phyloP scores from a whole-genome alignment of 1,284 basidiomycete genomes.

The Amylostereum chailletii region DNA sequence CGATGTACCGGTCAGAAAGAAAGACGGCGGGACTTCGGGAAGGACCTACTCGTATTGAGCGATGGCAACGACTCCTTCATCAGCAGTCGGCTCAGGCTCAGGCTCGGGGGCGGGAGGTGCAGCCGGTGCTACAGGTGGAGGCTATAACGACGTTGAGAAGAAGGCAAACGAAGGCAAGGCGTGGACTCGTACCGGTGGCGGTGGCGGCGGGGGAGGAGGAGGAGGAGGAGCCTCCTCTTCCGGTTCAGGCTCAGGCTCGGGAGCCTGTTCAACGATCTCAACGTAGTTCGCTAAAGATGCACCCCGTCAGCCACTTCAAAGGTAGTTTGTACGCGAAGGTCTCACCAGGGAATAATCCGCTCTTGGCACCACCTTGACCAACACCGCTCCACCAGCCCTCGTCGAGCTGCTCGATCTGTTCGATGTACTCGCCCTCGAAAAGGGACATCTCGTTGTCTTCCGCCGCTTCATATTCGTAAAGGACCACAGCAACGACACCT shows the following conservation, averaged over 20 bases:
- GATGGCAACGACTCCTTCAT: constrained; percentile 55
- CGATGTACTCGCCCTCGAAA: constrained; percentile 73
- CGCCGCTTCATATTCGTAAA: constrained; percentile 75
- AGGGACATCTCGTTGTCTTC: constrained; percentile 84
- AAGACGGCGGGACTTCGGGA: not conserved
- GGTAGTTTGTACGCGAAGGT: constrained; percentile 4
- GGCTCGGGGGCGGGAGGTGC: constrained; percentile 21
- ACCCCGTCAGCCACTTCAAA: not conserved
- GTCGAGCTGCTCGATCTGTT: constrained; percentile 77
- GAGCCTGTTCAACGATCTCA: constrained; percentile 47
- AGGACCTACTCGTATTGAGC: constrained; percentile 69
- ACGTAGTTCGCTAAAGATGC: constrained; percentile 66
- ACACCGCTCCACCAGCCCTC: constrained; percentile 83
- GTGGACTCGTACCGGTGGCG: constrained; percentile 25
- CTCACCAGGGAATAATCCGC: constrained; percentile 71
- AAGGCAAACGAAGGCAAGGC: constrained; percentile 31
- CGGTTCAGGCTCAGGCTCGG: constrained; percentile 15
- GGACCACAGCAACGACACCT: constrained; percentile 53
- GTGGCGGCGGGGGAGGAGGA: constrained; percentile 24
- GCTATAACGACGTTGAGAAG: constrained; percentile 19
- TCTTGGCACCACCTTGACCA: constrained; percentile 50
- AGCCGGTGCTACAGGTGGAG: constrained; percentile 31
- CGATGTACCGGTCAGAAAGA: not conserved
- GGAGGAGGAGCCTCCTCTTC: constrained; percentile 31
- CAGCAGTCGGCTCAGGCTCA: constrained; percentile 26